Evolutionary conservation across 768 basidiomycete species (phyloP), one percentile per base, ranked within the genome.

Genomic region (Strobilomyces confusus): DNA sequence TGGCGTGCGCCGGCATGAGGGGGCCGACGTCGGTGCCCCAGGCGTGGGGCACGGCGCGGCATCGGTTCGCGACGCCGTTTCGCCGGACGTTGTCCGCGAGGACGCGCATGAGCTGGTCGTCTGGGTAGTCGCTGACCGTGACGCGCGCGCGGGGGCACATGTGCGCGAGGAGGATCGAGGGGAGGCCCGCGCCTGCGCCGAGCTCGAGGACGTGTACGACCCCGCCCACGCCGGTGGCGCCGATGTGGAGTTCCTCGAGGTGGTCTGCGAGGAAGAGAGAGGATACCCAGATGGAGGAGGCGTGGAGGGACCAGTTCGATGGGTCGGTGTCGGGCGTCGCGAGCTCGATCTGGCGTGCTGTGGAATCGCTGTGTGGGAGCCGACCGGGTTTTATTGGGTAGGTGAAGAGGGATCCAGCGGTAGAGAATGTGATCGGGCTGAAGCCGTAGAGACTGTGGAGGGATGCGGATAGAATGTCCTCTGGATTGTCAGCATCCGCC

Each of bases 271-370:
- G 67, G 69, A 81, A 87, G 40, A 80, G 67, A 15, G 88, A 80
- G 6, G 89, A 77, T 7, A 75, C 70, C 89, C 87, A 92, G 62
- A 91, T 81, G 15, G 86, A 85, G 22, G 86, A 83, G 2, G 89
- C 89, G 53, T 92, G 88, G 3, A 91, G 68, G 1, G 80, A 74
- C 89, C 89, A 91, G 61, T 90, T 88, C 17, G 76, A 73, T 20
- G 84, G 72, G 12, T 77, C 71, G 12, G 87, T 84, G 62, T 89
- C 84, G 12, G 89, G 87, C 2, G 79, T 83, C 14, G 65, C 63
- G 40, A 89, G 68, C 0, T 73, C 72, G 46, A 88, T 74, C 23
- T 58, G 34, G 12, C 15, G 26, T 38, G 54, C 47, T n/a, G 9
- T 19, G 41, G 48, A 46, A 32, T 53, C 4, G n/a, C 20, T 25